These are phyloP conservation scores for Lophium mytilinum DNA, from an alignment of 495 filamentous ascomycete genomes.

Conservation along the genomic window DNA sequence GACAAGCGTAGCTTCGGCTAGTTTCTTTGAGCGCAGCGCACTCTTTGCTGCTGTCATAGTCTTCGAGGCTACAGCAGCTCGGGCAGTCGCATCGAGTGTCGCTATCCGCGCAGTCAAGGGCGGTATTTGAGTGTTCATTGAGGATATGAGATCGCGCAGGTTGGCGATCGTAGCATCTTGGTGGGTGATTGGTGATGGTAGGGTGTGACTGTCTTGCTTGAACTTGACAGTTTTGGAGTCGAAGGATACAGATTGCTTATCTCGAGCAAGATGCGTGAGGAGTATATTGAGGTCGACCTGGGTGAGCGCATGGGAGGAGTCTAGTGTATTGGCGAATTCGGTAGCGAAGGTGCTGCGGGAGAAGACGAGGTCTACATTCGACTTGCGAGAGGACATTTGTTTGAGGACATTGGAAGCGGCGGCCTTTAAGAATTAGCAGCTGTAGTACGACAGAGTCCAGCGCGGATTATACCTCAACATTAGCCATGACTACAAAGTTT, in stretches of 20 bases:
- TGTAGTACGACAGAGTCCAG: background rate
- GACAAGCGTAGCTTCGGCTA: constrained; percentile 60
- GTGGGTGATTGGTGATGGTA: constrained; percentile 50
- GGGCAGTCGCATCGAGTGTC: constrained; percentile 47
- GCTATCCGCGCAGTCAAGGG: constrained; percentile 40
- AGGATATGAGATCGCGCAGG: constrained; percentile 46
- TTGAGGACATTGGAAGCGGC: constrained; percentile 26
- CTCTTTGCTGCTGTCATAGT: constrained; percentile 67
- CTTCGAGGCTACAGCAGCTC: constrained; percentile 57
- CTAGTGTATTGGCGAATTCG: constrained; percentile 18
- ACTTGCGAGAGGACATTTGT: constrained; percentile 1
- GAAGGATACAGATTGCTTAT: constrained; percentile 26
- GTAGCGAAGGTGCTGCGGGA: constrained; percentile 14
- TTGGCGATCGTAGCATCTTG: constrained; percentile 72
- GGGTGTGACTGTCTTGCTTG: constrained; percentile 33
- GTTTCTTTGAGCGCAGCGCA: constrained; percentile 74
- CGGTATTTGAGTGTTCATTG: constrained; percentile 37
- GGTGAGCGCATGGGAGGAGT: constrained; percentile 8
- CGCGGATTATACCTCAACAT: constrained; percentile 43
- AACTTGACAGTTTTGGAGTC: constrained; percentile 56
- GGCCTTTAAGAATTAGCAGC: constrained; percentile 8
- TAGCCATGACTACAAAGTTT: constrained; percentile 51
- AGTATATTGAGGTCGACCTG: constrained; percentile 26
- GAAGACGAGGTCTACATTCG: constrained; percentile 9
- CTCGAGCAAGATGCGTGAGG: constrained; percentile 30